A percentile compares a stretch with the other conserved stretches of the same genome.
These are phyloP conservation scores for Fusarium agapanthi DNA, from an alignment of 2,329 filamentous ascomycete genomes.

Conservation along the genomic window DNA sequence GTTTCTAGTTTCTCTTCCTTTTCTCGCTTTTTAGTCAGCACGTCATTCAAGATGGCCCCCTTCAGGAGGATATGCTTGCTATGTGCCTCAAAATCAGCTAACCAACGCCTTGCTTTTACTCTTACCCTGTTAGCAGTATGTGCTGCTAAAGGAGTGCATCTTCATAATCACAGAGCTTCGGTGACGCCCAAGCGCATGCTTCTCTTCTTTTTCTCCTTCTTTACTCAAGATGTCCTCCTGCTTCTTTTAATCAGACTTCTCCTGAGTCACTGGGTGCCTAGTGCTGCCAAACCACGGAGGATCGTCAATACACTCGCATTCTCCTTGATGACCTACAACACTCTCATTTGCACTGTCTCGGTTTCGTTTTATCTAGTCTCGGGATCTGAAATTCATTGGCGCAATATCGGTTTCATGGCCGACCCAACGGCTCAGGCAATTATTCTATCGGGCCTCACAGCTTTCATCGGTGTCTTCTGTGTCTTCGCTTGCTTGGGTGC, in stretches of 20 bases:
- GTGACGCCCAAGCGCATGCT: background rate
- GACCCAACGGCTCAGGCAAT: conserved; percentile 43
- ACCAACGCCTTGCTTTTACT: background rate
- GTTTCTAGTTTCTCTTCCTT: background rate
- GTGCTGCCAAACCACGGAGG: background rate
- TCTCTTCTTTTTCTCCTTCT: background rate
- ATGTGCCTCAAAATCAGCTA: background rate
- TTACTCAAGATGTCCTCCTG: conserved; percentile 43
- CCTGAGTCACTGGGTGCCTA: conserved; percentile 37
- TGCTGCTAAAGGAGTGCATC: background rate
- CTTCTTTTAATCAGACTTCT: conserved; percentile 45
- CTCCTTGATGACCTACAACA: conserved; percentile 9
- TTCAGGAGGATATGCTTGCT: background rate
- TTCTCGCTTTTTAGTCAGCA: background rate
- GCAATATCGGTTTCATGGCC: conserved; percentile 43
- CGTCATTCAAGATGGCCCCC: background rate
- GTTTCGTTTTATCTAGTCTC: conserved; percentile 8
- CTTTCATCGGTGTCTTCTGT: conserved; percentile 33
- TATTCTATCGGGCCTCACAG: conserved; percentile 42
- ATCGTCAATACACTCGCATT: conserved; percentile 5
- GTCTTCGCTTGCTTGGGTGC: conserved; percentile 25
- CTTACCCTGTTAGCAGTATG: background rate
- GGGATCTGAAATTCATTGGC: conserved; percentile 47
- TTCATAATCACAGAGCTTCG: background rate
- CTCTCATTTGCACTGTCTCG: conserved; percentile 27